Evolutionary conservation across 2,329 filamentous ascomycete genomes (phyloP).

Genomic region (Arthrobotrys entomopaga): DNA sequence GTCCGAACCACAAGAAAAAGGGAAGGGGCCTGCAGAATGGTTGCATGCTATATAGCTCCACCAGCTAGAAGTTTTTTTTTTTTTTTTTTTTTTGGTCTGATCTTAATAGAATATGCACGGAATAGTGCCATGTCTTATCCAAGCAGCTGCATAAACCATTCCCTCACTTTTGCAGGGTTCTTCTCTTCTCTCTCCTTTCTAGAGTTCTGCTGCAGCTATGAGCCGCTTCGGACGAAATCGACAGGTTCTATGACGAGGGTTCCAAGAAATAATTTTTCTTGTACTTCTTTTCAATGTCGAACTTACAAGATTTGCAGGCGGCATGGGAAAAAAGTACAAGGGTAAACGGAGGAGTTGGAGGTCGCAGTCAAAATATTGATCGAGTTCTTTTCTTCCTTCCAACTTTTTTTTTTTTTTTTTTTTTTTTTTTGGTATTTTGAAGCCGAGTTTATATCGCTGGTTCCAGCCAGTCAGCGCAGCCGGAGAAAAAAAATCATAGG

Average conservation of each 20-base stretch:
- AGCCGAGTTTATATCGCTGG: constrained; percentile 44
- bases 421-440: not conserved
- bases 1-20: too few species aligned
- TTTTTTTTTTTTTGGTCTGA: constrained; percentile 14
- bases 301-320: constrained; percentile 54
- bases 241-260: constrained; percentile 3
- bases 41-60: too few species aligned
- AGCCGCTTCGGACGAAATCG: constrained; percentile 8
- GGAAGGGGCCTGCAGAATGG: too few species aligned
- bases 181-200: not conserved
- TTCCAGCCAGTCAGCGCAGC: constrained; percentile 33
- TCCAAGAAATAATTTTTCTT: not conserved
- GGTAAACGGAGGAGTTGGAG: constrained; percentile 16
- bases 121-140: constrained; percentile 25
- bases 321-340: constrained; percentile 43
- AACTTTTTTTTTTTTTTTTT: too few species aligned
- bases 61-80: not conserved
- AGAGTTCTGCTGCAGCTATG: constrained; percentile 17
- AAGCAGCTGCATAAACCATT: constrained; percentile 23
- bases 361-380: constrained; percentile 31
- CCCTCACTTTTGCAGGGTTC: constrained; percentile 16
- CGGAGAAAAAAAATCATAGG: constrained; percentile 35
- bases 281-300: not conserved
- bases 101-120: constrained; percentile 15
- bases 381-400: constrained; percentile 5